Conservation (phyloP, 441 rosid genomes). For the Flueggea neowawraea region DNA sequence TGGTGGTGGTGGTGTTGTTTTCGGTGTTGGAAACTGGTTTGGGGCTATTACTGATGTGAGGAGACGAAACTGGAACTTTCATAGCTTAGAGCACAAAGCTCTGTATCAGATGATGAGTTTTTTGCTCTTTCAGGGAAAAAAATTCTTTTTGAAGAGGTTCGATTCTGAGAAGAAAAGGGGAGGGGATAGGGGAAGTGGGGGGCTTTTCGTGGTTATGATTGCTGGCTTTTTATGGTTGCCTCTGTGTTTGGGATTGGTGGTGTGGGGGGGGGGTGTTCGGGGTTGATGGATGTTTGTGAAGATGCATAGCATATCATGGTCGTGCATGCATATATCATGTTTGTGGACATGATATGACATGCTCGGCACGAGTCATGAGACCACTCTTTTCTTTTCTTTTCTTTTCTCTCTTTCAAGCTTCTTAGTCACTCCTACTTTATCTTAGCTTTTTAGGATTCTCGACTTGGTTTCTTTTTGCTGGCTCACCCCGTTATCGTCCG, state of each 20-base stretch:
- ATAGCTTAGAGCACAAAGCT: constrained; percentile 27
- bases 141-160: not conserved
- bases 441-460: constrained; percentile 37
- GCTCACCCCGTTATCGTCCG: too few species aligned
- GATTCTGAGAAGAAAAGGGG: not conserved
- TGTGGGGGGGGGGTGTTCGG: too few species aligned
- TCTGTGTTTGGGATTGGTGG: constrained; percentile 27
- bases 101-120: not conserved
- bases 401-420: constrained; percentile 31
- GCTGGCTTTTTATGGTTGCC: constrained; percentile 60
- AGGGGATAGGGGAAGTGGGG: constrained; percentile 14
- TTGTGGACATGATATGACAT: constrained; percentile 19
- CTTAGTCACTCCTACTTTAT: constrained; percentile 26
- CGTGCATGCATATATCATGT: too few species aligned
- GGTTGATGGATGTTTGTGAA: too few species aligned
- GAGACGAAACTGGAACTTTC: constrained; percentile 49
- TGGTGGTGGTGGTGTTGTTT: constrained; percentile 20
- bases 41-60: constrained; percentile 33
- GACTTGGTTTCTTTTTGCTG: not conserved
- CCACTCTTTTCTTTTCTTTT: constrained; percentile 4
- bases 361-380: constrained; percentile 30
- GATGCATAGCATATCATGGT: too few species aligned
- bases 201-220: constrained; percentile 50
- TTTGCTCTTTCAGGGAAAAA: not conserved
- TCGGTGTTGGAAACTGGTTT: constrained; percentile 22